These are phyloP conservation scores for Stephania cephalantha DNA, from an alignment of 164 flowering plant genomes.

Conservation along the genomic window DNA sequence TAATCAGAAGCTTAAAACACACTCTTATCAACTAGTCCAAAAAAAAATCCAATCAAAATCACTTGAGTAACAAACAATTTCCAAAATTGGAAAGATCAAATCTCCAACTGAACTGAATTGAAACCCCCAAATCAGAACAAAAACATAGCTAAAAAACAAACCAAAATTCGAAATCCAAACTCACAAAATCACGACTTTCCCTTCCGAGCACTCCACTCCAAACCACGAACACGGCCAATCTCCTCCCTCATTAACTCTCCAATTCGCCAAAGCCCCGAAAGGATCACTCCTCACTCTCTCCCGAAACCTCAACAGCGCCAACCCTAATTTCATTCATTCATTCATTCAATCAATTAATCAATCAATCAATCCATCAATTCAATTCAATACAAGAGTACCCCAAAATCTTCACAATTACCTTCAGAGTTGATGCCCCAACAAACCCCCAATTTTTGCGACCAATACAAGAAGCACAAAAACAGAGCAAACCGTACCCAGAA, in stretches of 20 bases:
- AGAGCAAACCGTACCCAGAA: constrained; percentile 14
- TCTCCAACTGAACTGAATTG: not conserved
- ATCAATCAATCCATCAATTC: not conserved
- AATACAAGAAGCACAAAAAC: constrained; percentile 16
- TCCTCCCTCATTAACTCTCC: constrained; percentile 36
- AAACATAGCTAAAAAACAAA: not conserved
- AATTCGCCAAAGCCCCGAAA: constrained; percentile 45
- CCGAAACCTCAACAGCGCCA: constrained; percentile 45
- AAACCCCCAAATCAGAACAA: not conserved
- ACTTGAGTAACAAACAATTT: not conserved
- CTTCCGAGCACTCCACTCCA: constrained; percentile 59
- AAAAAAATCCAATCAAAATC: not conserved
- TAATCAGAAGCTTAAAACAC: too few relatives aligned
- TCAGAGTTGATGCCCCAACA: constrained; percentile 52
- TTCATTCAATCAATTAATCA: not conserved
- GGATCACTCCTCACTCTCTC: constrained; percentile 52
- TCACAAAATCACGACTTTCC: constrained; percentile 54
- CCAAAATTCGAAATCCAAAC: constrained; percentile 18
- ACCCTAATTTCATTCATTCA: constrained; percentile 28
- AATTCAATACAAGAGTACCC: not conserved
- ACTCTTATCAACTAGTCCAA: not conserved
- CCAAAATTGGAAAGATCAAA: not conserved
- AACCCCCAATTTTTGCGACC: constrained; percentile 18
- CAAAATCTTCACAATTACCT: constrained; percentile 28
- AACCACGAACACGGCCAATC: constrained; percentile 52